Base-by-base conservation (phyloP, 176 grass and related monocot species). In the Secale cereale region DNA sequence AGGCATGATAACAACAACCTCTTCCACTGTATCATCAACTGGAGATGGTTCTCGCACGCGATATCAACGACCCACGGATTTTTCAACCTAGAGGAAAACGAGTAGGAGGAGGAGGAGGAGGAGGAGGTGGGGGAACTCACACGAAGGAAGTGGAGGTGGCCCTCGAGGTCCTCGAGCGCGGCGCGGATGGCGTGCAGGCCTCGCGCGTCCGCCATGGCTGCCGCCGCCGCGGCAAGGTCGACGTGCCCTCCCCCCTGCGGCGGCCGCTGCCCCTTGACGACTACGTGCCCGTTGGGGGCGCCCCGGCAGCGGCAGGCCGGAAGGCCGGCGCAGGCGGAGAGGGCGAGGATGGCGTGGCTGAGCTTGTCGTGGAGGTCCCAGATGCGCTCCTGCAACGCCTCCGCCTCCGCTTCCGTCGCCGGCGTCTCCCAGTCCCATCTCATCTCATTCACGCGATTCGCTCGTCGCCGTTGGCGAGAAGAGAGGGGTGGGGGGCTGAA, bases 91-190 rank as follows among this genome's bases (percentile, higher is more conserved):
- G 28, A 22, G 60, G 5, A n/a, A 27, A n/a, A n/a, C n/a, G n/a
- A n/a, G n/a, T n/a, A n/a, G n/a, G 27, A 3, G 76, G 41, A n/a
- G 52, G 28, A 45, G n/a, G n/a, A n/a, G n/a, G n/a, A n/a, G n/a
- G n/a, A n/a, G 27, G 69, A 36, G 11, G 3, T 1, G 74, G 59
- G 79, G 30, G 41, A 68, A 74, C 91, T 93, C 25, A 95, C 94
- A 46, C 88, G 90, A 59, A 92, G 92, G 83, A 91, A 95, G 74
- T 89, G 90, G 76, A 95, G 88, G 87, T 95, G 86, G 54, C 91
- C 90, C 79, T 95, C 90, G 39, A 95, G 87, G 65, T 95, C 87
- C 83, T 95, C 93, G n/a, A 95, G 83, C 40, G 93, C 93, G n/a
- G 86, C 65, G 62, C 94, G 86, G 76, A 95, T 92, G 77, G 91